These are phyloP conservation scores for Alternaria consortialis DNA, from an alignment of 2,329 filamentous ascomycete species.

Conservation along the genomic window DNA sequence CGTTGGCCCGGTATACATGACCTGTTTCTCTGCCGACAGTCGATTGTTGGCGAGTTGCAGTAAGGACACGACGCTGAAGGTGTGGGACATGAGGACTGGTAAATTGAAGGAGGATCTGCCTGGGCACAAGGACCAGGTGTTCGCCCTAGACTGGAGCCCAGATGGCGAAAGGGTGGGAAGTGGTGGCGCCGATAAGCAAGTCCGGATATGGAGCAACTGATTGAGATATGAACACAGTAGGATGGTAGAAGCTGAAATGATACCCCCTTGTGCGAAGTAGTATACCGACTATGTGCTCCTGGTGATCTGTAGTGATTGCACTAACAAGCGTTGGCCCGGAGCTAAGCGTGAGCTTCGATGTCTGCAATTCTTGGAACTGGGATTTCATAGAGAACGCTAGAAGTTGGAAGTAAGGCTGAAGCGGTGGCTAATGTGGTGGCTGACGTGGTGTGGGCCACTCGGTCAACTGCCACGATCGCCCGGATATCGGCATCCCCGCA, in stretches of 20 bases:
- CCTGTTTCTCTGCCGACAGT: conserved; percentile 90
- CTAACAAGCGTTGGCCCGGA: background rate
- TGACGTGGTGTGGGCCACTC: background rate
- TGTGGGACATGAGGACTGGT: conserved; percentile 88
- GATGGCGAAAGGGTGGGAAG: conserved; percentile 89
- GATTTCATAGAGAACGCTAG: background rate
- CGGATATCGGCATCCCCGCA: conserved; percentile 27
- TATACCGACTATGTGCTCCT: background rate
- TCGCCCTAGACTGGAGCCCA: conserved; percentile 92
- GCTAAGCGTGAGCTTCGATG: background rate
- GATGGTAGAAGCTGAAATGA: conserved; percentile 15
- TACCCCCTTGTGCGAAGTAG: conserved; percentile 14
- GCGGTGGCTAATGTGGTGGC: background rate
- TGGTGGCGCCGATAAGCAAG: conserved; percentile 88
- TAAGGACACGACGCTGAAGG: conserved; percentile 93
- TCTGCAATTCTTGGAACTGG: background rate
- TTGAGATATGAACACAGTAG: background rate
- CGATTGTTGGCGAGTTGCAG: conserved; percentile 86
- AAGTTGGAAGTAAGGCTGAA: conserved; percentile 3
- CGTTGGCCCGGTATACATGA: conserved; percentile 90
- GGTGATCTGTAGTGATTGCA: background rate
- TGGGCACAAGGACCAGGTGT: conserved; percentile 91
- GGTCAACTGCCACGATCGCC: conserved; percentile 7
- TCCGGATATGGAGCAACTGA: conserved; percentile 71
- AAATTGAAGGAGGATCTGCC: conserved; percentile 86